These are phyloP conservation scores for Candida sp. DNA, from an alignment of 1,139 yeast species.

Conservation along the genomic window DNA sequence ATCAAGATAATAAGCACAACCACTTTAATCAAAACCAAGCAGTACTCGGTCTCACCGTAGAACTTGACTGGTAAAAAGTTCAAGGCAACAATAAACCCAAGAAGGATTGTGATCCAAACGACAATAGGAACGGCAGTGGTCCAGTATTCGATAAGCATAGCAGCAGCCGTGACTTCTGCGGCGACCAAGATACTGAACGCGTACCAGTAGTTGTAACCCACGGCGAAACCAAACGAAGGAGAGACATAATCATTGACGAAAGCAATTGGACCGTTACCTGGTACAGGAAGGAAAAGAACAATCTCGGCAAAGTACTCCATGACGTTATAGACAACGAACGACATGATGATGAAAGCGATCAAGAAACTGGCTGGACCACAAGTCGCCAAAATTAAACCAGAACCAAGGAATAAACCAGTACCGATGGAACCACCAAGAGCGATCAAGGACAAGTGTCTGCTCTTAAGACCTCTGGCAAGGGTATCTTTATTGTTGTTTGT, in stretches of 20 bases:
- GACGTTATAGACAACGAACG: conserved; percentile 55
- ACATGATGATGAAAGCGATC: conserved; percentile 52
- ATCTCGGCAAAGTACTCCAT: conserved; percentile 67
- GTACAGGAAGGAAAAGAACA: conserved; percentile 60
- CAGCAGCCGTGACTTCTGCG: conserved; percentile 57
- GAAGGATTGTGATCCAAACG: conserved; percentile 57
- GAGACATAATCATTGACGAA: conserved; percentile 40
- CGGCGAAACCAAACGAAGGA: conserved; percentile 47
- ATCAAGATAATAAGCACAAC: conserved; percentile 42
- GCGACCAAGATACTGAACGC: conserved; percentile 54
- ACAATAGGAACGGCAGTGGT: conserved; percentile 50
- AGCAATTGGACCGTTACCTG: conserved; percentile 48
- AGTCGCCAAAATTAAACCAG: conserved; percentile 46
- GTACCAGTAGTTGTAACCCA: conserved; percentile 54
- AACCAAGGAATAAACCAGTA: conserved; percentile 49
- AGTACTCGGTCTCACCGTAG: conserved; percentile 71
- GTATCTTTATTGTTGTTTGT: conserved; percentile 8
- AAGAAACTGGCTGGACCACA: conserved; percentile 60
- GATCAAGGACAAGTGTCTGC: conserved; percentile 41
- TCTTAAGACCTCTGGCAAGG: conserved; percentile 40
- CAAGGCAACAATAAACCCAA: conserved; percentile 39
- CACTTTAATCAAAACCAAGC: conserved; percentile 62
- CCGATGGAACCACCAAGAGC: conserved; percentile 48
- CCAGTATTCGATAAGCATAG: conserved; percentile 63
- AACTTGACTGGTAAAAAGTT: conserved; percentile 51